Evolutionary conservation across 2,329 filamentous ascomycete species (phyloP), one percentile per base, ranked within the genome.

Genomic region (Pseudocercospora pini-densiflorae): DNA sequence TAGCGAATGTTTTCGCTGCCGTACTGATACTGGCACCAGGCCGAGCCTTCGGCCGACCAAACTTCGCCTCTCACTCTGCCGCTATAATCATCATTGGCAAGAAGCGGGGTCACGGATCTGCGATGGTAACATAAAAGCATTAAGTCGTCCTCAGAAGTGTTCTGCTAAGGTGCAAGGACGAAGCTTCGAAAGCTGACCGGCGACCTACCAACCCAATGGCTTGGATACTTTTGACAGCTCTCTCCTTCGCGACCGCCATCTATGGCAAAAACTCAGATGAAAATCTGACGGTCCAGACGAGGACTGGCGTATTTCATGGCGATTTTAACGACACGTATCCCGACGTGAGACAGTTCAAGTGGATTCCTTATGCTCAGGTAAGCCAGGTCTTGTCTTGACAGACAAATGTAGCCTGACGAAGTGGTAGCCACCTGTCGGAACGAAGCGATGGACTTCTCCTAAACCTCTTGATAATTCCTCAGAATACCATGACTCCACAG

Each of bases 271-370:
- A 51, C 16, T 12, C 19, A 21, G 12, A 21, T 1, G 10, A 2
- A 2, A 24, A 23, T 3, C 54, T 58, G 4, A 58, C 54, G 1
- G 54, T 36, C 8, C 24, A 29, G 12, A 68, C 65, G 14, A 62
- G 62, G 10, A 68, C 66, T 54, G 66, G 66, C 24, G 61, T 60
- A 4, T 68, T 68, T 19, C 10, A 57, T n/a, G 60, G 66, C 27
- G 51, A 65, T 21, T 27, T 68, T 1, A 68, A 66, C 21, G 66
- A 68, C 19, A 68, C 66, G 1, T 63, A 68, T 31, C 21, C 67
- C 8, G 64, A 67, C 23, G 67, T 67, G n/a, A 57, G 53, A 33
- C 67, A 69, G 19, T 69, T 67, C 57, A 62, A 69, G 31, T 67
- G 55, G 54, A 58, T 66, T 12, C 64, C 64, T 49, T 62, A 64